phyloP scores from a whole-genome alignment of 768 basidiomycete genomes.

The Trametes coccinea region DNA sequence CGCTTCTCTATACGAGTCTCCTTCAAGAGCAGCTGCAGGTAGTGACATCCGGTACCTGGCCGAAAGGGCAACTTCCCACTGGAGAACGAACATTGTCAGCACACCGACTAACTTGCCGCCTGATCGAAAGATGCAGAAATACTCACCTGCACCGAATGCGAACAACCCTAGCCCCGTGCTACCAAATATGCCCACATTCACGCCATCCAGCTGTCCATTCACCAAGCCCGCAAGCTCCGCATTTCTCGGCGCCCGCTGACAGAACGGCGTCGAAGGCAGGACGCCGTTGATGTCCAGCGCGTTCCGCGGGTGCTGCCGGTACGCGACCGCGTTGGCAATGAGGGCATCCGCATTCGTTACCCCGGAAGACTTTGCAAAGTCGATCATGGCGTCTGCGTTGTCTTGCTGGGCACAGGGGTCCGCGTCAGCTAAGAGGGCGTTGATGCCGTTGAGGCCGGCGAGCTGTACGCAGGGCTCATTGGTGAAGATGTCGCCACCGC shows the following conservation, averaged over 20 bases:
- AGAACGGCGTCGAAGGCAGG: constrained; percentile 51
- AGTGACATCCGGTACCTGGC: constrained; percentile 41
- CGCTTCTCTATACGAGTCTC: neutral
- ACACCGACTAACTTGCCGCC: constrained; percentile 26
- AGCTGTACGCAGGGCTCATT: constrained; percentile 43
- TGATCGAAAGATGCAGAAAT: too few species aligned
- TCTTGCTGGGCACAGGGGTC: constrained; percentile 51
- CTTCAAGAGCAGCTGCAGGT: constrained; percentile 41
- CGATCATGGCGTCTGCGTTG: constrained; percentile 50
- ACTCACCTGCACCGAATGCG: constrained; percentile 40
- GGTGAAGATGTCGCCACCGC: constrained; percentile 44
- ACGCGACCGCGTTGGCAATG: constrained; percentile 45
- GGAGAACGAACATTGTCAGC: neutral
- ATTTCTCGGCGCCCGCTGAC: constrained; percentile 54
- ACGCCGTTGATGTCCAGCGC: constrained; percentile 44
- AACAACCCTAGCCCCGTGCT: constrained; percentile 47
- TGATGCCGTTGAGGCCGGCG: constrained; percentile 42
- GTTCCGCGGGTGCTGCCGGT: constrained; percentile 44
- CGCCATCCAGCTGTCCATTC: constrained; percentile 44
- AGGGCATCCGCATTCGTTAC: constrained; percentile 41
- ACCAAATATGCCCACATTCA: constrained; percentile 53
- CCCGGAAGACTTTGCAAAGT: constrained; percentile 47
- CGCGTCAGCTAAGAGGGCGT: constrained; percentile 45
- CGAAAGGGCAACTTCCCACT: constrained; percentile 50
- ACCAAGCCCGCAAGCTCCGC: constrained; percentile 49